Evolutionary conservation across 208 protist species (phyloP), one percentile per base, ranked within the genome.

Genomic region (Acanthamoeba healyi): DNA sequence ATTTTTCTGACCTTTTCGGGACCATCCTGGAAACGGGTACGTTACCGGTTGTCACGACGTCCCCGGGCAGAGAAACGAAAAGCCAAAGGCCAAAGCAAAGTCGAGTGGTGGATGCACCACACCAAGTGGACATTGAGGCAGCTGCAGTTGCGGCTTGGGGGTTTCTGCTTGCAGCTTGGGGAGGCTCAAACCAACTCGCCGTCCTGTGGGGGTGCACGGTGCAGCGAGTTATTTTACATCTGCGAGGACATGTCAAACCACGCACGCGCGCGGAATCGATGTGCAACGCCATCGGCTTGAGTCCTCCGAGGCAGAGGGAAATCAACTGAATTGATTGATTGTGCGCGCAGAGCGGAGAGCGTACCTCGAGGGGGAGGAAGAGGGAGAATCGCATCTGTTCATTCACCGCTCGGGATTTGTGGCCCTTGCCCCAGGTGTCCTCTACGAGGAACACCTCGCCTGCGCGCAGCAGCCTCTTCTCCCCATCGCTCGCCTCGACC

Each of bases 361-460:
- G 36, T 81, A 81, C 70, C 70, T 81, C 70, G 17, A 81, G 70
- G 17, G 70, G 70, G 24, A 81, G 70, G 40, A 81, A 81, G 38
- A 81, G 70, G 6, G 70, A 81, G 70, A 81, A 81, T 14, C 70
- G 70, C 36, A n/a, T 32, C 36, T 81, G 70, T 6, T 34, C 70
- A n/a, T 46, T 38, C 3, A 81, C 40, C n/a, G 70, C 70, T 81
- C 24, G 34, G 4, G 70, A 81, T 46, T 81, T 81, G 70, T 81
- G 70, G 17, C 70, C 70, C 70, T 81, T 81, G 70, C 70, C 70
- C 70, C 70, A 81, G 22, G 70, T 81, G 24, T 81, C 70, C 19
- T 81, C 70, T 2, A 81, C 70, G n/a, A 81, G 70, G 6, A 81
- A 81, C 38, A 81, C 70, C 36, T 81, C 70, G 15, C 70, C 70